Conservation (phyloP, 768 basidiomycete genomes). For the Omphalotus guepiniiformis region DNA sequence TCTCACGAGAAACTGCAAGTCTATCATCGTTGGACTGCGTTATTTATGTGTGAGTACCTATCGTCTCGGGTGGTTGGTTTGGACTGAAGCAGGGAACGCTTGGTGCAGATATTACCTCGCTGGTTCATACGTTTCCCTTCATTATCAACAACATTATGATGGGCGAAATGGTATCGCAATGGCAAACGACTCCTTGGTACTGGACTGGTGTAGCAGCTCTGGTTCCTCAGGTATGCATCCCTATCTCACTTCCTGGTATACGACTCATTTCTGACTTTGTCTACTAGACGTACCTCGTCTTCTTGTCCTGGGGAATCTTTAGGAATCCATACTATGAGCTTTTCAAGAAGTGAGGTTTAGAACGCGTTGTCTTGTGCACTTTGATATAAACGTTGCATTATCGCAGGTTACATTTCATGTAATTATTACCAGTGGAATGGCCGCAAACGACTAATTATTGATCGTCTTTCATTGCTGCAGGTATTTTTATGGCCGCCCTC, state of each 20-base stretch:
- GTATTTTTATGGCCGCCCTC: slow-evolving; percentile 28
- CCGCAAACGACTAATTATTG: background rate
- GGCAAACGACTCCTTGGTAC: slow-evolving; percentile 19
- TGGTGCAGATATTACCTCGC: slow-evolving; percentile 24
- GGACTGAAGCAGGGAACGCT: background rate
- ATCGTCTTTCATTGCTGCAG: slow-evolving; percentile 18
- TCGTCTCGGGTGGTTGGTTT: too few species aligned
- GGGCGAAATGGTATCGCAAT: slow-evolving; percentile 20
- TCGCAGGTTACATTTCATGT: slow-evolving; percentile 20
- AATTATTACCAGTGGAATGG: too few species aligned
- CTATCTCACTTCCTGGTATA: background rate
- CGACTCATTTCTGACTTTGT: background rate
- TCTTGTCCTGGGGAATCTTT: slow-evolving; percentile 27
- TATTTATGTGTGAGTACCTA: slow-evolving; percentile 32
- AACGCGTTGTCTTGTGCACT: background rate
- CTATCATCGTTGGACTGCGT: slow-evolving; percentile 30
- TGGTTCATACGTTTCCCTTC: slow-evolving; percentile 32
- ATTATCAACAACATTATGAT: slow-evolving; percentile 21
- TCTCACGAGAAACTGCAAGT: slow-evolving; percentile 36
- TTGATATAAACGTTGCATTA: background rate
- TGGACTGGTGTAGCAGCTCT: slow-evolving; percentile 30
- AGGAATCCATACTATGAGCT: slow-evolving; percentile 28
- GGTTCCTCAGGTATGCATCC: slow-evolving; percentile 22
- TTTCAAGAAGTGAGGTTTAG: slow-evolving; percentile 25
- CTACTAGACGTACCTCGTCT: slow-evolving; percentile 23